These are phyloP conservation scores for Cladophialophora bantiana DNA, from an alignment of 2,329 filamentous ascomycete genomes.

Conservation along the genomic window DNA sequence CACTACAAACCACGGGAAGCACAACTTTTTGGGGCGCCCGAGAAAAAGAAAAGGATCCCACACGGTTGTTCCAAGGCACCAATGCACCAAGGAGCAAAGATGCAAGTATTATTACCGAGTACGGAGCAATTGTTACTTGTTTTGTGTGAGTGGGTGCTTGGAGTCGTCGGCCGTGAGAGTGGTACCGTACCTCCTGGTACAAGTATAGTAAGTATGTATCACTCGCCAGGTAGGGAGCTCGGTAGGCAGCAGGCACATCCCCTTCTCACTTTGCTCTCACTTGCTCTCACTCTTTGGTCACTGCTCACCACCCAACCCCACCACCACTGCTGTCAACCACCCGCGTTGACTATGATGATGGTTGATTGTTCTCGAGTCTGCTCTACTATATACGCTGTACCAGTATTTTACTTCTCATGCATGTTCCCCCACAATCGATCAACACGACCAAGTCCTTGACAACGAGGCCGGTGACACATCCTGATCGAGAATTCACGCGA, in stretches of 20 bases:
- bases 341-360: neutral
- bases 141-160: slow-evolving; percentile 1
- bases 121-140: neutral
- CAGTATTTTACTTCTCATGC: neutral
- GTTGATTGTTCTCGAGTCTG: neutral
- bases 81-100: too few relatives aligned
- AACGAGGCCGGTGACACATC: neutral
- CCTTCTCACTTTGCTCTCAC: neutral
- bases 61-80: neutral
- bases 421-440: neutral
- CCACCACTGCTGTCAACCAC: neutral
- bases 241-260: neutral
- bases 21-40: neutral
- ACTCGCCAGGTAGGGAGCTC: too few relatives aligned
- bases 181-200: neutral
- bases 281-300: too few relatives aligned
- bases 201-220: too few relatives aligned
- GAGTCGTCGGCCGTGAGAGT: neutral
- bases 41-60: neutral
- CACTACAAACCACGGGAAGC: neutral
- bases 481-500: neutral
- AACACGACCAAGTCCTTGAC: neutral
- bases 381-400: neutral
- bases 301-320: neutral
- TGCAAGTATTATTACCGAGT: neutral